Evolutionary conservation across 805 yeast genomes (phyloP), one percentile per base, ranked within the genome.

Genomic region (Peterozyma xylosa): DNA sequence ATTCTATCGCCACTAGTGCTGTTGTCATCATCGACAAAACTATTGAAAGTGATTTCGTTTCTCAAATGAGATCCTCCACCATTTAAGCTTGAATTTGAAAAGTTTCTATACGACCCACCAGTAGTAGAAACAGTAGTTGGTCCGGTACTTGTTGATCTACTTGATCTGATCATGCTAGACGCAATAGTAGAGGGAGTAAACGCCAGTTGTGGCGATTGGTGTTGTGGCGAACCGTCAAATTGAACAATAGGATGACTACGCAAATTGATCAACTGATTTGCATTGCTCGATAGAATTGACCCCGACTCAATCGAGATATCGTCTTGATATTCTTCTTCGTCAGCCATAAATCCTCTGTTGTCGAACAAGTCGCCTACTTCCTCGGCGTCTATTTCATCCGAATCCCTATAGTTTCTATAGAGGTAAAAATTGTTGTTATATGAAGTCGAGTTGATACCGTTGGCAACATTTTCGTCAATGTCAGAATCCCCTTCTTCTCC

Each of bases 251-350:
- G 9, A 14, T 11, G 14, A 9, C 5, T 32, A 11, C 14, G 14
- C 9, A 10, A 5, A 13, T 11, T 32, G 13, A 32, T 13, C 5
- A 4, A 5, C 9, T 11, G 15, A 32, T 32, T 32, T 11, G 5
- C 15, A 13, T 5, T 32, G 13, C 34, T 32, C 5, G 34, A 13
- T 5, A 32, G 34, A 13, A 32, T 32, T 32, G 15, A 13, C 9
- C 36, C 30, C n/a, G 57, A 50, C 10, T 51, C 55, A 29, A 52
- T 46, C n/a, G 55, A 56, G 42, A 61, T 65, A 41, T 62, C 63
- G 15, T 57, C 61, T 35, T 61, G 64, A 39, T 64, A 62, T 37
- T 49, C 54, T 39, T 68, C 70, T 42, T 66, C 66, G 15, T 60
- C 58, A 10, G 67, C 68, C 64, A 62, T 63, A 38, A 62, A 63